Evolutionary conservation across 83 land plant genomes (phyloP).

Genomic region (Picea abies): DNA sequence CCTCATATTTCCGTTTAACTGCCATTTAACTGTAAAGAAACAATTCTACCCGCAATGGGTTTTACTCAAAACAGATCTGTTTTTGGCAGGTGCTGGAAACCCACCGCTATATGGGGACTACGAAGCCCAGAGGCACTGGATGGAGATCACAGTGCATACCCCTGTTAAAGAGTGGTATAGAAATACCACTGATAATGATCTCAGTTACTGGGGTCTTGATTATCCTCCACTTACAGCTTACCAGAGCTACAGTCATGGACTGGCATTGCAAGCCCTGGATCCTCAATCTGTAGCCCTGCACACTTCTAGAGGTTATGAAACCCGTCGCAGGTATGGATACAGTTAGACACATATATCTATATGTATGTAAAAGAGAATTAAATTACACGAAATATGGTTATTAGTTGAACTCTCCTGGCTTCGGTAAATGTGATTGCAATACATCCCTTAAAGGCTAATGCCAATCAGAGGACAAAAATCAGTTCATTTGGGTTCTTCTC

Average conservation of each 20-base stretch:
- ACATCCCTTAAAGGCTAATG: too few species aligned
- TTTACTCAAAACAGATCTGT: not conserved
- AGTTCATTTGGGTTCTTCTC: too few species aligned
- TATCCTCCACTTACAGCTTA: conserved; percentile 98
- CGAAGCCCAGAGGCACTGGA: conserved; percentile 99
- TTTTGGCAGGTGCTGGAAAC: conserved; percentile 52
- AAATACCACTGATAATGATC: conserved; percentile 79
- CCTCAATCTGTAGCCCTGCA: conserved; percentile 74
- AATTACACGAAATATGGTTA: too few species aligned
- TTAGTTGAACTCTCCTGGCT: too few species aligned
- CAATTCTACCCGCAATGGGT: not conserved
- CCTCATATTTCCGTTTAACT: not conserved
- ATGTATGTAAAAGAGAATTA: too few species aligned
- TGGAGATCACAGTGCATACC: conserved; percentile 89
- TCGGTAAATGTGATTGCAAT: too few species aligned
- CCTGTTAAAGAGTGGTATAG: conserved; percentile 82
- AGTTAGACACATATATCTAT: too few species aligned
- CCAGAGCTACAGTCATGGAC: conserved; percentile 82
- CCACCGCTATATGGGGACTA: conserved; percentile 95
- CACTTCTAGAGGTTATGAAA: conserved; percentile 84
- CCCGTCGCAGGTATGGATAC: conserved; percentile 48
- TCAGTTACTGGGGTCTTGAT: conserved; percentile 96
- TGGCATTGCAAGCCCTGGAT: conserved; percentile 33
- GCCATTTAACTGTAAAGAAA: not conserved
- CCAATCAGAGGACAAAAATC: too few species aligned